Base-by-base conservation (phyloP, 2,329 filamentous ascomycete species). In the Arthrinium puccinioides region DNA sequence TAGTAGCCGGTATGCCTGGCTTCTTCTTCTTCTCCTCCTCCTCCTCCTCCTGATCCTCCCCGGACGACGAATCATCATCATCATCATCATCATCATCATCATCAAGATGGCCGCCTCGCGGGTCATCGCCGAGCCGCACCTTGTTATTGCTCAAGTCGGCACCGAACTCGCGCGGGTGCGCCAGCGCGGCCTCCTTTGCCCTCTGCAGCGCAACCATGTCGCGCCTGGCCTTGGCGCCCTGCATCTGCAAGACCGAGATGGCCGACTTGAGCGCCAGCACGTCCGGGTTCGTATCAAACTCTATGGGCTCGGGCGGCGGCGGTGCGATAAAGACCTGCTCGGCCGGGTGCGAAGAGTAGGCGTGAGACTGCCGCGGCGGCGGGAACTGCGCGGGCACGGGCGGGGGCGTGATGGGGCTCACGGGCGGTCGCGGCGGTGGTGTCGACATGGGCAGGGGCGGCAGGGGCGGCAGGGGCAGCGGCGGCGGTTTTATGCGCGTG, bases 261-360 rank as follows among this genome's bases (percentile, higher is more conserved):
- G 89, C 86, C 19, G 84, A 86, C 47, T 83, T 81, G 42, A 96
- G 72, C 5, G 90, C 90, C 42, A 96, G 82, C 18, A 84, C 87
- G 66, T 97, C 90, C 7, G 87, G 81, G 54, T 94, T 94, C 38
- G 64, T 60, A 45, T 74, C 69, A 43, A 81, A 77, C 48, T 73
- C 67, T 41, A 82, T 66, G 30, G 75, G 67, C 26, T 66, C 60
- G 0, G 70, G 69, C 3, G 65, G 63, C 4, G 72, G 72, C 2
- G 72, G 66, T 9, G 42, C 23, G 1, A 41, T 36, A 13, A 39
- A 40, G 23, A 45, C 33, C 11, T 44, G 40, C 21, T 44, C 40
- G 8, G 44, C 37, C 20, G 21, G 35, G 13, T 57, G 52, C 25
- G 49, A 38, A 32, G 24, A 43, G 43, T 55, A 44, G 18, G 50